Evolutionary conservation across 2,329 filamentous ascomycete species (phyloP), one percentile per base, ranked within the genome.

Genomic region (Fusarium globosum): DNA sequence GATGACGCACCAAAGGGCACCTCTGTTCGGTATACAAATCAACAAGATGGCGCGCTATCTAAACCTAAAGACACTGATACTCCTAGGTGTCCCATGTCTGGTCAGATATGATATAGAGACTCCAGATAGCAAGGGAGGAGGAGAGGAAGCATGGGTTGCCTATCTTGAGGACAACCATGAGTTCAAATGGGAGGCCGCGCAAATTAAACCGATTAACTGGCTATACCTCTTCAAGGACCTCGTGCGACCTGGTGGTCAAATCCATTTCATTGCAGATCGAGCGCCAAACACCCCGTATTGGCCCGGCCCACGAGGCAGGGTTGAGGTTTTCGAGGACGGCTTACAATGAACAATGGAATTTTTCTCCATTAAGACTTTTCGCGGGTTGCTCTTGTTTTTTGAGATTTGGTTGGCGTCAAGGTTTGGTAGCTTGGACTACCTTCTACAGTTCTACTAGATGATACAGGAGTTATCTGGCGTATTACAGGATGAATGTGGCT

Each of bases 1-100:
- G 3, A 18, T 11, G 20, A 15, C 4, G 18, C 11, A 10, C 7
- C 6, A 13, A 4, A 8, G 0, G 1, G 4, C 16, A 23, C 21
- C 48, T 23, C 21, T 49, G 4, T 15, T 49, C 16, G 30, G 48
- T 4, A 2, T 23, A 11, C 30, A 35, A 7, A 20, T 35, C 33
- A 20, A 23, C 2, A 20, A 30, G 3, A 63, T 49, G 53, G 28
- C 36, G 11, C 18, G 30, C 2, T 13, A 41, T 30, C 42, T 64
- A 3, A 38, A 51, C 3, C 8, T 64, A 2, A 61, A 61, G 14
- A 61, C 45, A 7, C 21, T 64, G 13, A 61, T 64, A n/a, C 36
- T 64, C 13, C 28, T 46, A 3, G 52, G 43, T 20, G 30, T 30
- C 8, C 45, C 61, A 0, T 42, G 55, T 14, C 18, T 30, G 11